phyloP scores from a whole-genome alignment of 1,284 basidiomycete species.

The Cutaneotrichosporon cyanovorans region DNA sequence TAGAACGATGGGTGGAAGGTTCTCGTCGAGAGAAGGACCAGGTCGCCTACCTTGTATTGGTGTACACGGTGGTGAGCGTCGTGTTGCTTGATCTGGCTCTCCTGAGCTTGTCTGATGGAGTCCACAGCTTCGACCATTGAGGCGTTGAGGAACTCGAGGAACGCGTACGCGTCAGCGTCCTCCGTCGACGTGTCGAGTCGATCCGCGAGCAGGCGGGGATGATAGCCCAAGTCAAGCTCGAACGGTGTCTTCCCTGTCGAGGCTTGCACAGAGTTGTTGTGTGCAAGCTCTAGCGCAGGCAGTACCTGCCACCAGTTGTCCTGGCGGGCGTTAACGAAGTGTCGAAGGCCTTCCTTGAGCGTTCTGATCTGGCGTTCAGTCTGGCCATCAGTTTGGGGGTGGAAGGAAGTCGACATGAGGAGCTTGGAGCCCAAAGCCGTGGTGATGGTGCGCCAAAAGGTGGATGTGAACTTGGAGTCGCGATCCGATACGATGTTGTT shows the following conservation, averaged over 20 bases:
- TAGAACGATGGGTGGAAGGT: too few relatives aligned
- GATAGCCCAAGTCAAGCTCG: slow-evolving; percentile 43
- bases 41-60: too few relatives aligned
- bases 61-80: too few relatives aligned
- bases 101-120: too few relatives aligned
- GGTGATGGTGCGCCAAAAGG: not conserved
- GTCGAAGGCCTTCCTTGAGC: slow-evolving; percentile 23
- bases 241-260: slow-evolving; percentile 47
- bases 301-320: slow-evolving; percentile 43
- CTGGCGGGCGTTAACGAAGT: slow-evolving; percentile 42
- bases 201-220: slow-evolving; percentile 20
- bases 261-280: slow-evolving; percentile 46
- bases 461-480: slow-evolving; percentile 18
- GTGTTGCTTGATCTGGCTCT: too few relatives aligned
- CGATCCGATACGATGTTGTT: not conserved
- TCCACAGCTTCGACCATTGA: too few relatives aligned
- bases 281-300: slow-evolving; percentile 44
- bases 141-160: too few relatives aligned
- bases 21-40: too few relatives aligned
- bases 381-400: slow-evolving; percentile 27
- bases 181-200: too few relatives aligned
- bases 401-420: slow-evolving; percentile 18
- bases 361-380: slow-evolving; percentile 22
- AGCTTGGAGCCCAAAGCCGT: not conserved
- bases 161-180: too few relatives aligned